These are phyloP conservation scores for Xylaria curta DNA, from an alignment of 495 filamentous ascomycete genomes.

Conservation along the genomic window DNA sequence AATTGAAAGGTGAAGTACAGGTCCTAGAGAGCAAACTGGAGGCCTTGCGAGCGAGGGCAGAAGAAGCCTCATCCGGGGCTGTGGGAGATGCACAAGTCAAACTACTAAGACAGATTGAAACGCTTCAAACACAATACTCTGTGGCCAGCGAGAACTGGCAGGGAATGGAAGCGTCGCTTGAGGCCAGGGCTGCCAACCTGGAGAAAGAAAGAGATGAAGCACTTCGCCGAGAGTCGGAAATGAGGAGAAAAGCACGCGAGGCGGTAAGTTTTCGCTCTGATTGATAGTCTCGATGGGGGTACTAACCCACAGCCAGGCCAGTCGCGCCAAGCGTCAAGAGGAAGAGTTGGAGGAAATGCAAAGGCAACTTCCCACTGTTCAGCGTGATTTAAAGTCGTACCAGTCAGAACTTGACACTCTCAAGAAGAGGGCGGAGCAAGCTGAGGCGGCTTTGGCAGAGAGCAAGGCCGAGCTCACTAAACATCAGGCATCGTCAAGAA, in stretches of 20 bases:
- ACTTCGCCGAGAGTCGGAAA: constrained; percentile 80
- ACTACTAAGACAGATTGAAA: constrained; percentile 91
- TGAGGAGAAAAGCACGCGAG: constrained; percentile 86
- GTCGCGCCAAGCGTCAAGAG: constrained; percentile 76
- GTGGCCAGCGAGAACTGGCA: constrained; percentile 98
- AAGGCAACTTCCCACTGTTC: constrained; percentile 66
- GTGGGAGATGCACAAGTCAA: constrained; percentile 87
- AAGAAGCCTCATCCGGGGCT: constrained; percentile 86
- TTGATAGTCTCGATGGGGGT: constrained; percentile 24
- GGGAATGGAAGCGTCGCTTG: constrained; percentile 83
- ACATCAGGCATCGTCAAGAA: constrained; percentile 66
- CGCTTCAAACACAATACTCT: constrained; percentile 92
- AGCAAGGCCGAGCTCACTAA: constrained; percentile 53
- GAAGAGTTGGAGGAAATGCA: constrained; percentile 80
- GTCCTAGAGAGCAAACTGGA: constrained; percentile 90
- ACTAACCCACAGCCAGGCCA: constrained; percentile 58
- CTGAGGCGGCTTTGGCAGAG: constrained; percentile 65
- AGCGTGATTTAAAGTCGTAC: constrained; percentile 60
- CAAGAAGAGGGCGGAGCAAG: constrained; percentile 67
- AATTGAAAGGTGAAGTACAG: constrained; percentile 82
- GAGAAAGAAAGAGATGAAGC: constrained; percentile 92
- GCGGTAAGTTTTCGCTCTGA: constrained; percentile 58
- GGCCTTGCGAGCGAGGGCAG: constrained; percentile 79
- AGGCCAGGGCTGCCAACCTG: constrained; percentile 72
- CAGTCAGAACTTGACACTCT: constrained; percentile 68